Evolutionary conservation across 176 grass and related monocot species (phyloP).

Genomic region (Thalia dealbata): DNA sequence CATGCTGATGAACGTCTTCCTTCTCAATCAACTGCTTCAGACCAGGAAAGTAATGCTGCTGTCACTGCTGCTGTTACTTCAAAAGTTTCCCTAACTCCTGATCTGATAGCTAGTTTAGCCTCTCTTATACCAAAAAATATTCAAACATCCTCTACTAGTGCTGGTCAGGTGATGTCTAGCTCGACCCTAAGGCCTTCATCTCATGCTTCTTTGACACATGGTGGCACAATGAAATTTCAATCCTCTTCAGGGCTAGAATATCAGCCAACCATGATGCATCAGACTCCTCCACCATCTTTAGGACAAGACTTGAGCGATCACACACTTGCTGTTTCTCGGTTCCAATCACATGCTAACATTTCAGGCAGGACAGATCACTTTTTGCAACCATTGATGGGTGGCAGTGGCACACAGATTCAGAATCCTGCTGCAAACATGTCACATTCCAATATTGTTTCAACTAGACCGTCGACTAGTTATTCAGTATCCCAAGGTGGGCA

Average conservation of each 20-base stretch:
- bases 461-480: slow-evolving; percentile 20
- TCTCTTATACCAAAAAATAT: slow-evolving; percentile 45
- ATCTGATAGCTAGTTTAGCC: slow-evolving; percentile 67
- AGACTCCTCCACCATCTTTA: slow-evolving; percentile 21
- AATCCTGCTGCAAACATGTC: slow-evolving; percentile 31
- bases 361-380: slow-evolving; percentile 24
- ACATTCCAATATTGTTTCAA: slow-evolving; percentile 25
- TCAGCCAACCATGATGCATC: slow-evolving; percentile 27
- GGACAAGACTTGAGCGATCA: slow-evolving; percentile 40
- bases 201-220: slow-evolving; percentile 17
- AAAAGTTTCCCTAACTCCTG: slow-evolving; percentile 54
- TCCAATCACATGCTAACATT: slow-evolving; percentile 30
- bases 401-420: slow-evolving; percentile 34
- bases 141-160: slow-evolving; percentile 25
- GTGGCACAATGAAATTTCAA: slow-evolving; percentile 23
- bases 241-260: slow-evolving; percentile 30
- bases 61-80: slow-evolving; percentile 24
- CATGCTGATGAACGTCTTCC: slow-evolving; percentile 29
- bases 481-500: slow-evolving; percentile 26
- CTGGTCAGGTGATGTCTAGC: slow-evolving; percentile 35
- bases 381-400: slow-evolving; percentile 32
- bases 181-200: slow-evolving; percentile 16
- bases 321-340: slow-evolving; percentile 21
- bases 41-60: slow-evolving; percentile 21
- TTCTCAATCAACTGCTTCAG: slow-evolving; percentile 28